A percentile compares a stretch with the other conserved stretches of the same genome.
Conservation (phyloP, 352 stramenopile species). For the Globisporangium cylindrosporum region DNA sequence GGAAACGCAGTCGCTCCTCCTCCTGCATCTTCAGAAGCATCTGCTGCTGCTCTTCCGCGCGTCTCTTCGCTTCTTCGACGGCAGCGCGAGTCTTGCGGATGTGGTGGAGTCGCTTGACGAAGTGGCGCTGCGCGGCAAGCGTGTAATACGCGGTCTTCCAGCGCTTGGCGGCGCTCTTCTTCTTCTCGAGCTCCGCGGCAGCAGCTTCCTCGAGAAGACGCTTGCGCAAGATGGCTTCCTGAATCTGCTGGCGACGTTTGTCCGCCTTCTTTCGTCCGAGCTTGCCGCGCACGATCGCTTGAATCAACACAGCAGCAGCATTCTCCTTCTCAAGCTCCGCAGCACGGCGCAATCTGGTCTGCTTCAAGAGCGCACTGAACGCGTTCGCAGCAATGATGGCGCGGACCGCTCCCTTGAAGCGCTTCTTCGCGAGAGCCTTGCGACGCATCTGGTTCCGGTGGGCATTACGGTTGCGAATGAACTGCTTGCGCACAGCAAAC, state of each 20-base stretch:
- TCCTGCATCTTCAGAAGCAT: conserved; percentile 64
- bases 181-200: conserved; percentile 53
- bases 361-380: conserved; percentile 60
- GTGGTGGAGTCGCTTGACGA: conserved; percentile 72
- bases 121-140: conserved; percentile 76
- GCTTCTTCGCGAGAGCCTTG: conserved; percentile 66
- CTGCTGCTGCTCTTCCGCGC: conserved; percentile 64
- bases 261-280: conserved; percentile 71
- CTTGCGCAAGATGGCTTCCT: conserved; percentile 80
- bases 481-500: conserved; percentile 83
- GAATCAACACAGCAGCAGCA: conserved; percentile 63
- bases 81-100: conserved; percentile 79
- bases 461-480: conserved; percentile 63
- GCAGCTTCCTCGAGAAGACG: conserved; percentile 72
- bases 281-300: conserved; percentile 80
- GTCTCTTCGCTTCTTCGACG: conserved; percentile 72
- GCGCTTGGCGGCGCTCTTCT: conserved; percentile 78
- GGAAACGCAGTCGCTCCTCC: conserved; percentile 54
- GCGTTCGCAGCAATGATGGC: conserved; percentile 64
- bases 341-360: conserved; percentile 48
- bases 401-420: conserved; percentile 65
- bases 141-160: conserved; percentile 71
- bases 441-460: conserved; percentile 64
- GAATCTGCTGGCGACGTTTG: conserved; percentile 58
- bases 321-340: conserved; percentile 40